Percentiles rank a stretch among this genome's conserved stretches.
Evolutionary conservation across 169 alveolate species (phyloP).

Genomic region (Toxoplasma gondii): DNA sequence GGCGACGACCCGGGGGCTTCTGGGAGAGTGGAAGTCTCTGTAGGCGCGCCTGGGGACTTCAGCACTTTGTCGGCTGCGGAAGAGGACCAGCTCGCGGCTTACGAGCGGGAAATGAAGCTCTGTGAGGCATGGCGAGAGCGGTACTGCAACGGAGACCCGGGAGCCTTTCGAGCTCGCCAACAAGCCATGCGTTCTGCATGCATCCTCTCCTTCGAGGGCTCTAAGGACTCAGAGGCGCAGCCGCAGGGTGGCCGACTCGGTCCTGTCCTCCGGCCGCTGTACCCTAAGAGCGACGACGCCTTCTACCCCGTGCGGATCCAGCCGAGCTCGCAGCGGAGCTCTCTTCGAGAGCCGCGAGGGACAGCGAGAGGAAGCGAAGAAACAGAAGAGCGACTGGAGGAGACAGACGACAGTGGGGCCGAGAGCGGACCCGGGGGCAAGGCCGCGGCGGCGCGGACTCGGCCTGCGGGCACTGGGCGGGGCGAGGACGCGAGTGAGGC

Average conservation of each 20-base stretch:
- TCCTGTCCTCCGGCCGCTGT: not conserved
- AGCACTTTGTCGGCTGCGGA: slow-evolving; percentile 37
- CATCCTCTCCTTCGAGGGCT: not conserved
- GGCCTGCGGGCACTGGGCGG: not conserved
- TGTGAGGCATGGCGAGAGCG: slow-evolving; percentile 49
- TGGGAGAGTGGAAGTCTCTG: not conserved
- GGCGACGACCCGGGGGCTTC: not conserved
- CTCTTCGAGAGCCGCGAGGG: not conserved
- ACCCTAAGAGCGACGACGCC: slow-evolving; percentile 17
- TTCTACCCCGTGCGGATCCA: not conserved
- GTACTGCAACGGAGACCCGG: slow-evolving; percentile 60
- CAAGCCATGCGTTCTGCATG: not conserved
- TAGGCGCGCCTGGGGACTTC: not conserved
- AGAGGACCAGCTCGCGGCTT: slow-evolving; percentile 57
- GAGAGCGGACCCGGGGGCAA: not conserved
- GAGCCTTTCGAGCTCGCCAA: slow-evolving; percentile 44
- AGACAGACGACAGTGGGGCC: not conserved
- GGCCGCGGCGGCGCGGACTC: not conserved
- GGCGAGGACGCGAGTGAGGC: not conserved
- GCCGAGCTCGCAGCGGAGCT: not conserved
- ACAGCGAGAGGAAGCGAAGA: not conserved
- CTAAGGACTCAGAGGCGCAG: not conserved
- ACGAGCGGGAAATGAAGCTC: slow-evolving; percentile 19
- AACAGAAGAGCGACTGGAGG: not conserved
- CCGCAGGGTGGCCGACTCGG: not conserved